phyloP scores from a whole-genome alignment of 805 yeast genomes.

The Yarrowia sp. region DNA sequence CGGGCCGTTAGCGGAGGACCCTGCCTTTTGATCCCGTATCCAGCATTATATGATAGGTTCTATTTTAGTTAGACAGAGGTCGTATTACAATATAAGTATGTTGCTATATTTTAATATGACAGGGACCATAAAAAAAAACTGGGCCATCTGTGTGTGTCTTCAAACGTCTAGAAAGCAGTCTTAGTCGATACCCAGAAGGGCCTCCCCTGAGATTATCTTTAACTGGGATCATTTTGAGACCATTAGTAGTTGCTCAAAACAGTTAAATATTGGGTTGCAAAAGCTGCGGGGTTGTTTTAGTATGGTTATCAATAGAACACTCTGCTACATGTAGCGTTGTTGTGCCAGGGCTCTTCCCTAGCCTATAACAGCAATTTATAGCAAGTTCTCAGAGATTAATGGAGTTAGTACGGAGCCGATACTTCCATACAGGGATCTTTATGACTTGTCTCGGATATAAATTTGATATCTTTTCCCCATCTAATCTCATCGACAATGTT shows the following conservation, averaged over 20 bases:
- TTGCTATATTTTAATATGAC: neutral
- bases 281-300: slow-evolving; percentile 5
- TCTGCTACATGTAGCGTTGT: neutral
- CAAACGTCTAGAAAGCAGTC: no score
- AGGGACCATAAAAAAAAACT: neutral
- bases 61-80: neutral
- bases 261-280: no score
- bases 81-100: neutral
- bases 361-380: neutral
- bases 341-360: neutral
- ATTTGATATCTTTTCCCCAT: no score
- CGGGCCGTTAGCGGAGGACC: neutral
- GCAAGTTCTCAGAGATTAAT: neutral
- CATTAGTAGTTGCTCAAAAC: no score
- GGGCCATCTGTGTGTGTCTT: no score
- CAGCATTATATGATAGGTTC: neutral
- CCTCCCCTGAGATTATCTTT: no score
- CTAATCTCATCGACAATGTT: no score
- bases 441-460: no score
- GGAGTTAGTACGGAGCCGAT: no score
- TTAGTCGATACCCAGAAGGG: no score
- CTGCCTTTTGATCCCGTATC: neutral
- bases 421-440: no score
- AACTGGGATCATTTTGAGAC: no score
- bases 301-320: neutral